These are phyloP conservation scores for Penicillium sp. DNA, from an alignment of 2,329 filamentous ascomycete genomes.

Conservation along the genomic window DNA sequence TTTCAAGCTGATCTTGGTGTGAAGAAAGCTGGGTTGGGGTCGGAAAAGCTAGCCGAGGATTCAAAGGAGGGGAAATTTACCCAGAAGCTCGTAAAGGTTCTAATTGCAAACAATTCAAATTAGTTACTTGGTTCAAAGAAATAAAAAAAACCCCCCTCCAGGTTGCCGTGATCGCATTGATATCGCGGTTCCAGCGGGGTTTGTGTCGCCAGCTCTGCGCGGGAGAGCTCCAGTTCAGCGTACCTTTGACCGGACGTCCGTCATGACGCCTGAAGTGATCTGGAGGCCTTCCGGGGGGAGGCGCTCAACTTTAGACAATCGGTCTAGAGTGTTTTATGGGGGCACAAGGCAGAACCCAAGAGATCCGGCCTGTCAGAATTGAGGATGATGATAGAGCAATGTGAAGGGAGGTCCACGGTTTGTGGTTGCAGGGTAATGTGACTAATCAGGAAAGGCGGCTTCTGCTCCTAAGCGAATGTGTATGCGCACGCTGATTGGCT, in stretches of 20 bases:
- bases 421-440: slow-evolving; percentile 33
- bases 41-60: slow-evolving; percentile 17
- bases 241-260: slow-evolving; percentile 57
- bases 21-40: slow-evolving; percentile 1
- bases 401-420: slow-evolving; percentile 34
- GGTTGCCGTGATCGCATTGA: slow-evolving; percentile 2
- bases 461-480: slow-evolving; percentile 42
- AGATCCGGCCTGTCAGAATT: slow-evolving; percentile 26
- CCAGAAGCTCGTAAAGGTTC: slow-evolving; percentile 99
- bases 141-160: neutral
- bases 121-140: slow-evolving; percentile 20
- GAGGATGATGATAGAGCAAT: slow-evolving; percentile 31
- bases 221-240: slow-evolving; percentile 27
- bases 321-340: slow-evolving; percentile 30
- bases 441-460: slow-evolving; percentile 39
- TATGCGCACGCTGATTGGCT: slow-evolving; percentile 22
- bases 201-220: slow-evolving; percentile 3
- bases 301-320: slow-evolving; percentile 51
- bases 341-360: slow-evolving; percentile 40
- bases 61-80: slow-evolving; percentile 58
- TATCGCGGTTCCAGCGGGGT: slow-evolving; percentile 1
- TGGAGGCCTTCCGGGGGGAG: slow-evolving; percentile 51
- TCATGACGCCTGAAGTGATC: slow-evolving; percentile 52
- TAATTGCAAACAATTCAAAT: slow-evolving; percentile 43
- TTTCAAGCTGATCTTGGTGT: slow-evolving; percentile 5